Conservation (phyloP, 2,329 filamentous ascomycete species). For the Huntiella bhutanensis region DNA sequence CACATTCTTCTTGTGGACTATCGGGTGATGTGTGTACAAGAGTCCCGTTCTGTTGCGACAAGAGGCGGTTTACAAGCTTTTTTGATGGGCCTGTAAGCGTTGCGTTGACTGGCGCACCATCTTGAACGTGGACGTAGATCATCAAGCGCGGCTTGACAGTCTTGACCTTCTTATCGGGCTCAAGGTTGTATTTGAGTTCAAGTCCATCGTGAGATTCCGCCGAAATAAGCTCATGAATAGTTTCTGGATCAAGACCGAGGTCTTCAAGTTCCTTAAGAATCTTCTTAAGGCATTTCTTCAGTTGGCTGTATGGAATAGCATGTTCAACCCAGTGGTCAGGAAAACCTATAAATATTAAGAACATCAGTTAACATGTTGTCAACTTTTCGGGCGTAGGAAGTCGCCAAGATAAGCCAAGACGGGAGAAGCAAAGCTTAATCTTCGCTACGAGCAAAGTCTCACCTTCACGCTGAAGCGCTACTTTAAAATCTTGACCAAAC, state of each 20-base stretch:
- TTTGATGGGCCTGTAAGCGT: slow-evolving; percentile 46
- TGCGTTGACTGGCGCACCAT: slow-evolving; percentile 50
- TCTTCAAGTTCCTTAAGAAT: slow-evolving; percentile 51
- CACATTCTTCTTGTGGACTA: neutral
- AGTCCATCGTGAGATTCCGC: slow-evolving; percentile 27
- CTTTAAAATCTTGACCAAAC: slow-evolving; percentile 63
- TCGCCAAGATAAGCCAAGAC: neutral
- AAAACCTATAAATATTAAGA: slow-evolving; percentile 31
- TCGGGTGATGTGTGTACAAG: neutral
- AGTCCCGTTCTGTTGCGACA: slow-evolving; percentile 4
- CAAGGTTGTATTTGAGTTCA: slow-evolving; percentile 34
- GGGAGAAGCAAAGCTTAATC: neutral
- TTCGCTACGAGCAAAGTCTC: slow-evolving; percentile 3
- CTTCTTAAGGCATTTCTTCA: slow-evolving; percentile 79
- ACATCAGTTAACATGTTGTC: neutral
- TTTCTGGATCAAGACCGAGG: slow-evolving; percentile 54
- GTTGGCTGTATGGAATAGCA: slow-evolving; percentile 64
- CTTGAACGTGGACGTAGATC: slow-evolving; percentile 45
- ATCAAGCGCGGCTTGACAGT: slow-evolving; percentile 49
- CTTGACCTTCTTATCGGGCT: slow-evolving; percentile 27
- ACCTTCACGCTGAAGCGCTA: slow-evolving; percentile 45
- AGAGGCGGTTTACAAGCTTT: slow-evolving; percentile 41
- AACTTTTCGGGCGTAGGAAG: neutral
- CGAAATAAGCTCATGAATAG: slow-evolving; percentile 44
- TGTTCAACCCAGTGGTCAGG: slow-evolving; percentile 52